Conservation (phyloP, 225 moss, liverwort and hornwort species). For the Rhytidiadelphus loreus region DNA sequence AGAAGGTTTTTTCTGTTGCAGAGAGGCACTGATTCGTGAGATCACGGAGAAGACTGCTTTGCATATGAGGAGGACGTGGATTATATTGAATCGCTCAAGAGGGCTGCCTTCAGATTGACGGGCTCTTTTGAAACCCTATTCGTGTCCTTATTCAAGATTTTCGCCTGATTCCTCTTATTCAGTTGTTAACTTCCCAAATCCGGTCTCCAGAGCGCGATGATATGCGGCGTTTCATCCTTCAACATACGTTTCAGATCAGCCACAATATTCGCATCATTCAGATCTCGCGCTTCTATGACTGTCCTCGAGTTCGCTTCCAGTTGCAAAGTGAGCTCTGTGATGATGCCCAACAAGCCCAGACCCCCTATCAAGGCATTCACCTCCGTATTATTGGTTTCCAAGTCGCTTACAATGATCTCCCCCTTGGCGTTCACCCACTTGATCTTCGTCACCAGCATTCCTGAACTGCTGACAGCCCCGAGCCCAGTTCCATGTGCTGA, state of each 20-base stretch:
- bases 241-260: neutral
- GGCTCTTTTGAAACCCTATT: neutral
- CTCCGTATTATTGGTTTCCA: neutral
- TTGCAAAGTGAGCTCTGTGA: slow-evolving; percentile 40
- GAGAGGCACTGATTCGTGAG: neutral
- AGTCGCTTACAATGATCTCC: slow-evolving; percentile 16
- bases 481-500: slow-evolving; percentile 38
- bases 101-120: neutral
- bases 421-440: slow-evolving; percentile 6
- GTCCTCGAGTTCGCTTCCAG: slow-evolving; percentile 17
- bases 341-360: slow-evolving; percentile 16
- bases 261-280: neutral
- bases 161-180: neutral
- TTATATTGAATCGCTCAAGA: neutral
- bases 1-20: neutral
- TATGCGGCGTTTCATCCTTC: slow-evolving; percentile 4
- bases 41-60: neutral
- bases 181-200: slow-evolving; percentile 28
- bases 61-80: neutral
- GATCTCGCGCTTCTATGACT: neutral
- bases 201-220: slow-evolving; percentile 24
- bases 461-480: slow-evolving; percentile 12
- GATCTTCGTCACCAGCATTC: slow-evolving; percentile 19
- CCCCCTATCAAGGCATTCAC: slow-evolving; percentile 28
- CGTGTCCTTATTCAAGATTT: neutral